Base-by-base conservation (phyloP, 305 asterid genomes). In the Andrographis paniculata region DNA sequence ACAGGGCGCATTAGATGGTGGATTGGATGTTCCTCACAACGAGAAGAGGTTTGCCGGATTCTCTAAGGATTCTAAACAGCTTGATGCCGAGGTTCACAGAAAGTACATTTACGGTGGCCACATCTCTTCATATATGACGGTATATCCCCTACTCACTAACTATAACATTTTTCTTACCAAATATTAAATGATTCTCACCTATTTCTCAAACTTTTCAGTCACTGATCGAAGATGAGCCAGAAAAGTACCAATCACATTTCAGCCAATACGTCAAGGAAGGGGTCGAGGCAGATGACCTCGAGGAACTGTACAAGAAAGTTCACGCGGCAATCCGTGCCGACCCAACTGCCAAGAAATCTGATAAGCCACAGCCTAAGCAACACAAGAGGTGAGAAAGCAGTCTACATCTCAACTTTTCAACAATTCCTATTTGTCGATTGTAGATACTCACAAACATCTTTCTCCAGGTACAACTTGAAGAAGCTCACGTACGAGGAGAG, bases 1-100 rank as follows among this genome's bases (percentile, higher is more conserved):
- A n/a, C n/a, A 49, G 95, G 96, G 95, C 20, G 96, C 95, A 50
- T 57, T 87, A 61, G 96, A 87, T 74, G 97, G 87, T 14, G 95
- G 97, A 15, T 70, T 87, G 7, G 95, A 87, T 38, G 71, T 87
- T 53, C 96, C 96, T 56, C 96, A 87, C 53, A 81, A 92, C 37
- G 97, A 84, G 5, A 87, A 84, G 74, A 76, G 94, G 64, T 87
- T 87, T 69, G 92, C 94, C 39, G 94, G 95, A 36, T 87, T 65
- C 43, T 59, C 41, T 70, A 87, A 84, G 67, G 94, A 80, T 0
- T 61, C 39, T 74, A 84, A 88, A 50, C 72, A 67, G 42, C 87
- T 84, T 44, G 89, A 88, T 59, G 59, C 94, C 27, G 95, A 88
- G 20, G 73, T 75, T 27, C 97, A 82, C 55, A 74, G 93, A 49